phyloP scores from a whole-genome alignment of 176 grass and related monocot genomes.

The Elaeis guineensis region DNA sequence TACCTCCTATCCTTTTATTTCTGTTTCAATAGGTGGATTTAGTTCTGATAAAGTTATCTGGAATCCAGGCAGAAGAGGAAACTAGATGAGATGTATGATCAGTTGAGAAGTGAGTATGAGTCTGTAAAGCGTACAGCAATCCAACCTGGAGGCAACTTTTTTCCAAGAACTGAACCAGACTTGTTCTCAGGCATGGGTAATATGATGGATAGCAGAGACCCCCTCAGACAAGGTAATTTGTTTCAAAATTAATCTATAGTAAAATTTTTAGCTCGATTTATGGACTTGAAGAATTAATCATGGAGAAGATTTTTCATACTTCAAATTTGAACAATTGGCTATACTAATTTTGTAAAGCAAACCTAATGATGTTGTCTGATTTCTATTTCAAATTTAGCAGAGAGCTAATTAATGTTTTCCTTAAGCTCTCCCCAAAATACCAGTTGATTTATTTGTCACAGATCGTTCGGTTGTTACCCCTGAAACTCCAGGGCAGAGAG shows the following conservation, averaged over 20 bases:
- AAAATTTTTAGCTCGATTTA: too few species aligned
- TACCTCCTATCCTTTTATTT: too few species aligned
- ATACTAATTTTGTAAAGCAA: too few species aligned
- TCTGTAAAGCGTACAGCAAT: slow-evolving; percentile 55
- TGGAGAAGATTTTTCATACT: too few species aligned
- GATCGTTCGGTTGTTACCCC: slow-evolving; percentile 50
- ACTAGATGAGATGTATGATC: slow-evolving; percentile 91
- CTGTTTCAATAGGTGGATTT: too few species aligned
- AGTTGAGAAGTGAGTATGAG: slow-evolving; percentile 71
- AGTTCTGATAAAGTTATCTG: too few species aligned
- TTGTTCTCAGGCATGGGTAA: slow-evolving; percentile 54
- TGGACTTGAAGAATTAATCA: too few species aligned
- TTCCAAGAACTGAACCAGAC: slow-evolving; percentile 53
- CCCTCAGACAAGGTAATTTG: slow-evolving; percentile 47
- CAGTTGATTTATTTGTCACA: slow-evolving; percentile 81
- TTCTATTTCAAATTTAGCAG: background rate
- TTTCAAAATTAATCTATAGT: too few species aligned
- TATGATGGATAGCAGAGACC: slow-evolving; percentile 32
- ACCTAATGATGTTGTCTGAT: background rate
- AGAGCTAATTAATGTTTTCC: slow-evolving; percentile 17
- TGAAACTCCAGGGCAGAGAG: slow-evolving; percentile 77
- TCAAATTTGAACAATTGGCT: background rate
- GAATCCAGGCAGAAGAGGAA: slow-evolving; percentile 79
- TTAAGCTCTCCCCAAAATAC: slow-evolving; percentile 47
- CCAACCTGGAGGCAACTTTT: slow-evolving; percentile 63